These are phyloP conservation scores for Penicillium sp. DNA, from an alignment of 2,329 filamentous ascomycete species.

Conservation along the genomic window DNA sequence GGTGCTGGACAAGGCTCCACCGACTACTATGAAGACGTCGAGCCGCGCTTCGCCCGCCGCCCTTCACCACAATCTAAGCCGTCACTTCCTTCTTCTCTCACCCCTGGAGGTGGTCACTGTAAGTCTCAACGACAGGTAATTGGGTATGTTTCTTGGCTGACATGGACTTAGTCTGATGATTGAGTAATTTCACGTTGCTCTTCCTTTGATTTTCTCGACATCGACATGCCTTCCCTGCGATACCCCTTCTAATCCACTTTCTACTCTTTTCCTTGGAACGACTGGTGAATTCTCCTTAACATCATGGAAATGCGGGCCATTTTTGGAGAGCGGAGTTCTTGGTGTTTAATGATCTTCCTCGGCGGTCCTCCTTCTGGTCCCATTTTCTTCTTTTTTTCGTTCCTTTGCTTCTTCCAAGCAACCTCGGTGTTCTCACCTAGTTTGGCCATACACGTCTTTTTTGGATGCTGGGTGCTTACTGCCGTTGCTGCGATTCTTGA, in stretches of 20 bases:
- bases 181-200: conserved; percentile 6
- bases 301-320: conserved; percentile 16
- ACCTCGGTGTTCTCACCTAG: neutral
- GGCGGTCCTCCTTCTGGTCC: neutral
- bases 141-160: conserved; percentile 55
- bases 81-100: conserved; percentile 39
- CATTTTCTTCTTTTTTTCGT: neutral
- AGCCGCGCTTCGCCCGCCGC: conserved; percentile 72
- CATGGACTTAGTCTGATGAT: conserved; percentile 77
- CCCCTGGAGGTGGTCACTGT: conserved; percentile 41
- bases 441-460: conserved; percentile 2
- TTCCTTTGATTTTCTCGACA: conserved; percentile 9
- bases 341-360: conserved; percentile 8
- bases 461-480: conserved; percentile 11
- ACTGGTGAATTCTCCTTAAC: conserved; percentile 14
- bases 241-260: conserved; percentile 21
- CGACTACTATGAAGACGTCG: conserved; percentile 89
- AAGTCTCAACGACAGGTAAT: conserved; percentile 35
- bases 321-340: conserved; percentile 19
- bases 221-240: conserved; percentile 16
- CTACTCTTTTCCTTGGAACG: conserved; percentile 3
- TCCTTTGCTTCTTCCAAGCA: neutral
- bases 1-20: conserved; percentile 17
- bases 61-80: conserved; percentile 32
- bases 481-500: conserved; percentile 3